These are phyloP conservation scores for Babesia divergens DNA, from an alignment of 169 alveolate species.

Conservation along the genomic window DNA sequence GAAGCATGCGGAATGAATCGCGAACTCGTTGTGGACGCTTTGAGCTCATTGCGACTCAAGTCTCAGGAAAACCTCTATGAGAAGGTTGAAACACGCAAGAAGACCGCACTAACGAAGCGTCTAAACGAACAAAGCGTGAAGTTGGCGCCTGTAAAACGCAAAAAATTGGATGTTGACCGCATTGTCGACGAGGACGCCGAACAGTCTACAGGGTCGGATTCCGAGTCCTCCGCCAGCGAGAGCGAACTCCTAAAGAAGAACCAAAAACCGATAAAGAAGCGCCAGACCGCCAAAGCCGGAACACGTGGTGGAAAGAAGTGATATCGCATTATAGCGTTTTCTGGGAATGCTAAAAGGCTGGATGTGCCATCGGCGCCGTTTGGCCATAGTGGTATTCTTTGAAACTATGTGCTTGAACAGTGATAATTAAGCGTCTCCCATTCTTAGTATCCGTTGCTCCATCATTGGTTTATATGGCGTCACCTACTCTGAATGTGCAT, in stretches of 20 bases:
- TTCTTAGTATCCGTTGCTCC: too few species aligned
- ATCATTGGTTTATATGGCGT: too few species aligned
- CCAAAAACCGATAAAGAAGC: slow-evolving; percentile 10
- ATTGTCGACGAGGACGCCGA: slow-evolving; percentile 20
- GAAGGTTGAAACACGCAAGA: slow-evolving; percentile 61
- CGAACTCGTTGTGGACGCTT: slow-evolving; percentile 68
- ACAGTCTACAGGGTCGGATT: neutral
- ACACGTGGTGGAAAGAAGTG: slow-evolving; percentile 20
- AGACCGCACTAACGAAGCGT: slow-evolving; percentile 65
- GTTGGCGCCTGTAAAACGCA: slow-evolving; percentile 19
- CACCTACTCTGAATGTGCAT: too few species aligned
- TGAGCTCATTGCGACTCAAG: slow-evolving; percentile 63
- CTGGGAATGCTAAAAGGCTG: too few species aligned
- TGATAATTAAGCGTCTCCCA: too few species aligned
- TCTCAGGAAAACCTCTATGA: slow-evolving; percentile 72
- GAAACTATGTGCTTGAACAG: too few species aligned
- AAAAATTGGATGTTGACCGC: neutral
- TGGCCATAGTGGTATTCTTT: too few species aligned
- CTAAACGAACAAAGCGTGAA: slow-evolving; percentile 28
- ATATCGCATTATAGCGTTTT: too few species aligned
- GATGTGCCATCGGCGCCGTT: too few species aligned
- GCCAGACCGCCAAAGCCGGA: slow-evolving; percentile 10
- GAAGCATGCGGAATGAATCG: slow-evolving; percentile 62
- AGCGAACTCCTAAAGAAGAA: slow-evolving; percentile 16
- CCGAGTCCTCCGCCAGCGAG: slow-evolving; percentile 29